Base-by-base conservation (phyloP, 768 basidiomycete species). In the Asterophora parasitica region DNA sequence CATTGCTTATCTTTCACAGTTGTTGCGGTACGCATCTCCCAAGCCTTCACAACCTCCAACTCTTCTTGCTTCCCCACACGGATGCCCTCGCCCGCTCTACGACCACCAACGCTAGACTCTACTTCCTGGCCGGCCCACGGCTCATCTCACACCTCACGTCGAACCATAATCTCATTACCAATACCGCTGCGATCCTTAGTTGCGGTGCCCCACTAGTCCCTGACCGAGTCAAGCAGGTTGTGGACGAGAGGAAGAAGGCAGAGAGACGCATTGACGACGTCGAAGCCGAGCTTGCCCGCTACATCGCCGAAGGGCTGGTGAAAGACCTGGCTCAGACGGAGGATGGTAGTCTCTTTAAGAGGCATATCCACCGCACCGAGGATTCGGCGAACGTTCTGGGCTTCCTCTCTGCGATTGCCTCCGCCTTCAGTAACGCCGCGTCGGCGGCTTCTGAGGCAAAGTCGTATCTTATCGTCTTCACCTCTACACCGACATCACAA, bases 11-110 rank as follows among this genome's bases (percentile, higher is more conserved):
- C 30, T 28, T 42, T 44, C 56, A 31, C 50, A 87, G 85, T 45
- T 90, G 90, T 64, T 88, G 86, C 47, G 86, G 88, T 9, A 90
- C 92, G 12, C 93, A 96, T 63, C 74, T 85, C 44, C 87, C 91
- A 5, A 81, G 81, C 44, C 75, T 93, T 41, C 74, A 83, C 52
- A 82, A 83, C 56, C 74, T 88, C 26, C 81, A 88, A 57, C 67
- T 89, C 43, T 83, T 88, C 69, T 64, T 89, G 36, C 62, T 85
- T 35, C 81, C 86, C 17, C 75, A 86, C 60, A 85, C 81, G 7
- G 85, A 86, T 48, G 65, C 80, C 1, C 69, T 86, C 20, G 71
- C 84, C 32, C 77, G 84, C 8, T 76, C 83, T 7, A 70, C 71
- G 12, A 75, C 79, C 2, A 76, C 79, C 0, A 82, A 83, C 48